Evolutionary conservation across 2,329 filamentous ascomycete species (phyloP).

Genomic region (Talaromyces rugulosus): DNA sequence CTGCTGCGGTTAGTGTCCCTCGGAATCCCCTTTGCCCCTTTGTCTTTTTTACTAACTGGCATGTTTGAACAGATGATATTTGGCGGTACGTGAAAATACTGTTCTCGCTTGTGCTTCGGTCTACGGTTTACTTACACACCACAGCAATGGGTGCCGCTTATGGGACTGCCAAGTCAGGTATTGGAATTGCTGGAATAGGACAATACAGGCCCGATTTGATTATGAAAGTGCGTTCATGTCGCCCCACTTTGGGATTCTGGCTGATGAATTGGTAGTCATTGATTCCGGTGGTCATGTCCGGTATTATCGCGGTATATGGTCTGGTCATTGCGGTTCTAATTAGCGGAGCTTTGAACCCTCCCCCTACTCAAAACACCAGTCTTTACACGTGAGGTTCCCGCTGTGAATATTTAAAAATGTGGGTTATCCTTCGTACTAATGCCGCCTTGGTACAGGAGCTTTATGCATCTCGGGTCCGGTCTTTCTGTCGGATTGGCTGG

Average conservation of each 20-base stretch:
- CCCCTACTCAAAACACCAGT: constrained; percentile 65
- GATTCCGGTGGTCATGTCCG: constrained; percentile 76
- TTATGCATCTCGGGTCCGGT: constrained; percentile 89
- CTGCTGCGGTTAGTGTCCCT: constrained; percentile 41
- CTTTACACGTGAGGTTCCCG: constrained; percentile 66
- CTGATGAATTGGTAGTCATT: constrained; percentile 39
- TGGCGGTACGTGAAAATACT: constrained; percentile 40
- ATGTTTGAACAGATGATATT: constrained; percentile 44
- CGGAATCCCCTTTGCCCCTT: neutral
- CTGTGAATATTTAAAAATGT: neutral
- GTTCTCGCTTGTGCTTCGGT: constrained; percentile 5
- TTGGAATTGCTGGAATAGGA: constrained; percentile 64
- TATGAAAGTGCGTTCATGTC: constrained; percentile 54
- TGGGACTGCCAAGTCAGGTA: constrained; percentile 65
- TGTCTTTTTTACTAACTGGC: constrained; percentile 20
- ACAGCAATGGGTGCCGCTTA: constrained; percentile 63
- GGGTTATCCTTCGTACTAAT: constrained; percentile 17
- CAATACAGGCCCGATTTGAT: constrained; percentile 64
- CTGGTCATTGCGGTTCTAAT: constrained; percentile 97
- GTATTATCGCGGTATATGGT: constrained; percentile 97
- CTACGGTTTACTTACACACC: constrained; percentile 19
- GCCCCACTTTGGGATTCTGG: neutral
- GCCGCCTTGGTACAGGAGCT: constrained; percentile 55
- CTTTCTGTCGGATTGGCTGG: constrained; percentile 89
- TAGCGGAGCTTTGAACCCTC: constrained; percentile 78